Percentiles rank a stretch among this genome's conserved stretches.
These are phyloP conservation scores for Ascochyta fabae DNA, from an alignment of 2,329 filamentous ascomycete genomes.

Conservation along the genomic window DNA sequence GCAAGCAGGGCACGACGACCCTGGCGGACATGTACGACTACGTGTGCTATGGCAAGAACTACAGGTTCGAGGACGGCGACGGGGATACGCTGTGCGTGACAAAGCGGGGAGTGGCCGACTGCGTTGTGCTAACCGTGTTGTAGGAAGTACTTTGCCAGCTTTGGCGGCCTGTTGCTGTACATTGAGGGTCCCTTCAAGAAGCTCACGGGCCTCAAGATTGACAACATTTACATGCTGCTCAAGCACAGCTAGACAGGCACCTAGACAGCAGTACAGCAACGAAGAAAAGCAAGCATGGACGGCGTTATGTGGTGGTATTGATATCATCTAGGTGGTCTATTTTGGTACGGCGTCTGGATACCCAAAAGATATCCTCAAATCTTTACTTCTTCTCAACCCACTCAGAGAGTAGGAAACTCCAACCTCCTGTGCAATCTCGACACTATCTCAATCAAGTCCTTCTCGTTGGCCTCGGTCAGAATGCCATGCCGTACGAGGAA, in stretches of 20 bases:
- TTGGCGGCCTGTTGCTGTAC: constrained; percentile 88
- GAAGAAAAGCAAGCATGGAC: constrained; percentile 34
- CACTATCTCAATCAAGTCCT: constrained; percentile 76
- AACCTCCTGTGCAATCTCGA: constrained; percentile 77
- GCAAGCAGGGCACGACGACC: constrained; percentile 59
- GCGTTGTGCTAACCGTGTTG: constrained; percentile 33
- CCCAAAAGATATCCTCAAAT: constrained; percentile 30
- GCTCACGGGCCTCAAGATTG: constrained; percentile 87
- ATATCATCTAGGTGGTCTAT: constrained; percentile 39
- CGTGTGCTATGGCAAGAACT: constrained; percentile 87
- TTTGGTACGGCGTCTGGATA: constrained; percentile 39
- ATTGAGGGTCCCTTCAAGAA: constrained; percentile 96
- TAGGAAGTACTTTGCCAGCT: constrained; percentile 93
- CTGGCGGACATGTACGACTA: constrained; percentile 84
- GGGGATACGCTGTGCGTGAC: constrained; percentile 81
- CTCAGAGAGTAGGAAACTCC: constrained; percentile 68
- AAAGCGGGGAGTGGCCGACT: not conserved
- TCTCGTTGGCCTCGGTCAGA: constrained; percentile 78
- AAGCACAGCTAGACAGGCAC: constrained; percentile 72
- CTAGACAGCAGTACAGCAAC: not conserved
- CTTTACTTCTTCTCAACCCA: constrained; percentile 12
- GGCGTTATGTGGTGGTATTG: constrained; percentile 42
- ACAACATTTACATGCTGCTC: constrained; percentile 89
- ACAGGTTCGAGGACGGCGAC: constrained; percentile 84
- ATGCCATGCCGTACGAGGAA: constrained; percentile 89